Base-by-base conservation (phyloP, 2,329 filamentous ascomycete species). In the Ophiostoma triangulosporum region DNA sequence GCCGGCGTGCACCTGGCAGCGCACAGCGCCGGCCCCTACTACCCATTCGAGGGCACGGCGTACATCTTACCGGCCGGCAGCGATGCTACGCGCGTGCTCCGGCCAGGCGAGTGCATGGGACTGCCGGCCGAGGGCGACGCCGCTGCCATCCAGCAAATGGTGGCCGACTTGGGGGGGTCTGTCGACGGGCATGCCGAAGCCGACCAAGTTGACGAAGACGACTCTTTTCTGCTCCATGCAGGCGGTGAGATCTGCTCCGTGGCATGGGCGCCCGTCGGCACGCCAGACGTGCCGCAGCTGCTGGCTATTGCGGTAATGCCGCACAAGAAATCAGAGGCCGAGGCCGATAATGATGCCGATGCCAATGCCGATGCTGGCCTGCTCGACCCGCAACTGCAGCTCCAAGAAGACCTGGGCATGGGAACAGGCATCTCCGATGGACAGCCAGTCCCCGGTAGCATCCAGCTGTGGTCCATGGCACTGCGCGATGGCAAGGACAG, bases 381-480 rank as follows among this genome's bases (percentile, higher is more conserved):
- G 26, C 45, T 48, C 9, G 45, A 48, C 26, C 45, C 45, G 27
- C 45, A 31, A 11, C 45, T 48, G 4, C 45, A 48, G 27, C 26
- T 48, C 1, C 17, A 26, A 9, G 45, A 48, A 17, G 45, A 48
- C n/a, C 22, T 11, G 22, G 6, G 35, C 35, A 32, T 22, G 31
- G 32, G 7, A n/a, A n/a, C n/a, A n/a, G n/a, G n/a, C n/a, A n/a
- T n/a, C 29, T 50, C 12, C 14, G 17, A 48, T 5, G 14, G 29
- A 20, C 67, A 48, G 17, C 62, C 67, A 1, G 65, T 66, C 14
- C 67, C 64, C 36, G 75, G 75, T 6, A 66, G 66, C 14, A 64
- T 81, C 9, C 77, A 81, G 61, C 61, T 80, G 22, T 78, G 77
- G 73, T 70, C 68, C 50, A 69, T 79, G 52, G 54, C 63, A 1